These are phyloP conservation scores for Nicotiana benthamiana DNA, from an alignment of 257 asterid genomes.

Conservation along the genomic window DNA sequence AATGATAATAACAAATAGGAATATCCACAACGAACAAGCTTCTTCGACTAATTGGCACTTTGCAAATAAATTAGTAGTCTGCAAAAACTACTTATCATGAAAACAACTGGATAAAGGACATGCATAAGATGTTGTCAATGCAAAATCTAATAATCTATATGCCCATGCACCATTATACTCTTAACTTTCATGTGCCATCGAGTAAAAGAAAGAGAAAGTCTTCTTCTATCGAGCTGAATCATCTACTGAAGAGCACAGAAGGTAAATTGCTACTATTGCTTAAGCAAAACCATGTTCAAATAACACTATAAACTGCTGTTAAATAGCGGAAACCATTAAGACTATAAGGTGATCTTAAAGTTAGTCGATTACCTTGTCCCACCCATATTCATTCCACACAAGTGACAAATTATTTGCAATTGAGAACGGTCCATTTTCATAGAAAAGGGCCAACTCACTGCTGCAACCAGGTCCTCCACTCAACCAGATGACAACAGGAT, in stretches of 20 bases:
- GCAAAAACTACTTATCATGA: not conserved
- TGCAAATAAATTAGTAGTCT: not conserved
- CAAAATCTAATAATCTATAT: not conserved
- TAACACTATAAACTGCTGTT: not conserved
- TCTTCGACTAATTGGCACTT: not conserved
- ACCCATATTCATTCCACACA: constrained; percentile 69
- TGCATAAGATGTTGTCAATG: not conserved
- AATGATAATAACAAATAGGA: not conserved
- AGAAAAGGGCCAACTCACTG: constrained; percentile 94
- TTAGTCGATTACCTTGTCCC: constrained; percentile 34
- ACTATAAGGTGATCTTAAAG: not conserved
- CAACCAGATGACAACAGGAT: constrained; percentile 95
- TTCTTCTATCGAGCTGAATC: not conserved
- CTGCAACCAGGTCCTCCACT: constrained; percentile 99
- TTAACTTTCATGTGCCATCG: not conserved
- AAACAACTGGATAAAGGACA: not conserved
- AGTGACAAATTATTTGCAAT: constrained; percentile 70
- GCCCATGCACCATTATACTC: not conserved
- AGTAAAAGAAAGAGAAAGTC: not conserved
- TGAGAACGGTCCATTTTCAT: constrained; percentile 87
- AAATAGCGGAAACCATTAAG: not conserved
- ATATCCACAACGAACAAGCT: not conserved
- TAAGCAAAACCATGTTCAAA: not conserved
- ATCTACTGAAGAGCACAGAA: not conserved
- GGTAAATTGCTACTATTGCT: not conserved